Evolutionary conservation across 495 filamentous ascomycete genomes (phyloP).

Genomic region (Tuber aestivum): DNA sequence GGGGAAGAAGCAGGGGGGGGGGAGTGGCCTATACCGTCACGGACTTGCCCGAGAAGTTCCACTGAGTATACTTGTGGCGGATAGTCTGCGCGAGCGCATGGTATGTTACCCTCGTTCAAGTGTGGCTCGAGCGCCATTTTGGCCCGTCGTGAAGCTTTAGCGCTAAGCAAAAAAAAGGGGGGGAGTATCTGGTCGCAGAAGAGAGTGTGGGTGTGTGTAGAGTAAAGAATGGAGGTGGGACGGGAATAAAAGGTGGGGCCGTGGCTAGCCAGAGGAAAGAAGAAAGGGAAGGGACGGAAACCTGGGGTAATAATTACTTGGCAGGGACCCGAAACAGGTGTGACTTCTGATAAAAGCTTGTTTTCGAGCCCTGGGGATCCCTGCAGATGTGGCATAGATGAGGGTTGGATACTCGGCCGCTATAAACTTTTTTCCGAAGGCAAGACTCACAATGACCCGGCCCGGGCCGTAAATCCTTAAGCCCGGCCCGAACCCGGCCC

Average conservation of each 20-base stretch:
- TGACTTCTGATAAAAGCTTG: neutral
- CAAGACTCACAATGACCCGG: too few relatives aligned
- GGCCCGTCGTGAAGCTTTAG: neutral
- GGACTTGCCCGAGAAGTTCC: conserved; percentile 13
- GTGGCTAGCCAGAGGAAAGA: neutral
- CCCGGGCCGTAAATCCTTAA: too few relatives aligned
- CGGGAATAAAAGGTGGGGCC: neutral
- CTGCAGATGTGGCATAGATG: neutral
- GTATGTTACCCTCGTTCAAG: neutral
- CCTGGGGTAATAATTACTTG: neutral
- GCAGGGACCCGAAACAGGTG: neutral
- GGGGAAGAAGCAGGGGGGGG: neutral
- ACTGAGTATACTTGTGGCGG: conserved; percentile 8
- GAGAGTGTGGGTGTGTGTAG: neutral
- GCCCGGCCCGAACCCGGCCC: too few relatives aligned
- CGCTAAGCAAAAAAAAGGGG: neutral
- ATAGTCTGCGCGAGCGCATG: neutral
- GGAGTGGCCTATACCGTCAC: neutral
- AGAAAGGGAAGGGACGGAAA: neutral
- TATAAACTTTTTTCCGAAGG: too few relatives aligned
- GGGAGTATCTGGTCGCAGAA: neutral
- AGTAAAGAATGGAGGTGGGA: neutral
- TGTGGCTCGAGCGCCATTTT: neutral
- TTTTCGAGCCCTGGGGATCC: neutral
- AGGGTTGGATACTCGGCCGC: too few relatives aligned